Evolutionary conservation across 768 basidiomycete species (phyloP), one percentile per base, ranked within the genome.

Genomic region (Pleurotus sapidus): DNA sequence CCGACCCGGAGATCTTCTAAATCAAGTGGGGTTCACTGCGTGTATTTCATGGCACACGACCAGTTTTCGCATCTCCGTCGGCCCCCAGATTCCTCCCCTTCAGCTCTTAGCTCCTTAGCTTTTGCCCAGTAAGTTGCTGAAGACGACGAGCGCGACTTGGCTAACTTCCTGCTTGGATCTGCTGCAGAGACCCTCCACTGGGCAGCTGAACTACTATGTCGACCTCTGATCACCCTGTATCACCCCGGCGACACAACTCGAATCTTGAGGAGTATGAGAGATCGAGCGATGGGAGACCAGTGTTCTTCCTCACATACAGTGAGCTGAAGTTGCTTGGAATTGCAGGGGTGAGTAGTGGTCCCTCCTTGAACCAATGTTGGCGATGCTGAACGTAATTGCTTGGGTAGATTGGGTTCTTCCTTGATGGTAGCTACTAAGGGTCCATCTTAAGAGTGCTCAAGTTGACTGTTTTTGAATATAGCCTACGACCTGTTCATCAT

Each of bases 401-500:
- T 39, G 17, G 1, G 2, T 59, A 86, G 84, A 81, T 87, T 55
- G 87, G 87, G 5, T 88, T 88, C 69, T 88, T 88, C 74, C 72
- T 89, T 30, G 87, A 88, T 67, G 86, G 86, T 86, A 58, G 11
- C 64, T 68, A 49, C 68, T 67, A 8, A 48, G 64, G 7, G 74
- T 67, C 50, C 15, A 72, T 42, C 59, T 73, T 34, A 73, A 61
- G 1, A 68, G 65, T 14, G 65, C 81, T 5, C 86, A 88, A 67
- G 39, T 85, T 57, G 56, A 61, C 50, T 20, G n/a, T 9, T 17
- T 49, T 43, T 15, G 12, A 47, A 18, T 18, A 5, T 59, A 85
- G 87, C 86, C 4, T 88, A 88, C 61, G 87, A 88, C 65, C 71
- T 88, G 4, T 88, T 88, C 70, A 80, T 87, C 60, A 87, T 88